These are phyloP conservation scores for Fraxinus xanthoxyloides DNA, from an alignment of 305 asterid genomes.

Conservation along the genomic window DNA sequence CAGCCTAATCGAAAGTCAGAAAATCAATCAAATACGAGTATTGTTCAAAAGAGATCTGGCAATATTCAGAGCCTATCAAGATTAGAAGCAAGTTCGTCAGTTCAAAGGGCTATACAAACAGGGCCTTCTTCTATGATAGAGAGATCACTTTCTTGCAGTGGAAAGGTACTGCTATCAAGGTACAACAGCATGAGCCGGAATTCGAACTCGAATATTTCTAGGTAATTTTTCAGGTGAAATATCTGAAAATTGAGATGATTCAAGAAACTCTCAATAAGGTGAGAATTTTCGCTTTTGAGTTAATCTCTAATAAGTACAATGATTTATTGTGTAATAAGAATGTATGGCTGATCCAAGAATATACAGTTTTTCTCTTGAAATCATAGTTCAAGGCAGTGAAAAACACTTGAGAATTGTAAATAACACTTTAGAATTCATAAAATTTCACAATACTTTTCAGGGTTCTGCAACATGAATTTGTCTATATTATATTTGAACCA, in stretches of 20 bases:
- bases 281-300: slow-evolving; percentile 19
- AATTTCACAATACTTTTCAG: neutral
- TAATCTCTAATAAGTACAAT: neutral
- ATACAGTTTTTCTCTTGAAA: slow-evolving; percentile 13
- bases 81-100: slow-evolving; percentile 28
- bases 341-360: slow-evolving; percentile 38
- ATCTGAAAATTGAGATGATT: neutral
- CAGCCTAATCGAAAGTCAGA: slow-evolving; percentile 22
- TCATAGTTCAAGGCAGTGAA: slow-evolving; percentile 9
- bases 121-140: slow-evolving; percentile 36
- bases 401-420: slow-evolving; percentile 29
- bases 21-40: neutral
- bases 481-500: neutral
- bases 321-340: slow-evolving; percentile 8
- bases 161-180: slow-evolving; percentile 37
- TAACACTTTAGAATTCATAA: slow-evolving; percentile 19
- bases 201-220: slow-evolving; percentile 13
- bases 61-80: slow-evolving; percentile 15
- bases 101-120: slow-evolving; percentile 14
- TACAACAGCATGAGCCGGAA: slow-evolving; percentile 33
- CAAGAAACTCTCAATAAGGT: slow-evolving; percentile 27
- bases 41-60: slow-evolving; percentile 16
- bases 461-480: neutral
- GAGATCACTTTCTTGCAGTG: slow-evolving; percentile 64
- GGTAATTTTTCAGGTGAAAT: neutral